A percentile compares a stretch with the other conserved stretches of the same genome.
phyloP scores from a whole-genome alignment of 2,329 filamentous ascomycete genomes.

The Exserohilum turcica region DNA sequence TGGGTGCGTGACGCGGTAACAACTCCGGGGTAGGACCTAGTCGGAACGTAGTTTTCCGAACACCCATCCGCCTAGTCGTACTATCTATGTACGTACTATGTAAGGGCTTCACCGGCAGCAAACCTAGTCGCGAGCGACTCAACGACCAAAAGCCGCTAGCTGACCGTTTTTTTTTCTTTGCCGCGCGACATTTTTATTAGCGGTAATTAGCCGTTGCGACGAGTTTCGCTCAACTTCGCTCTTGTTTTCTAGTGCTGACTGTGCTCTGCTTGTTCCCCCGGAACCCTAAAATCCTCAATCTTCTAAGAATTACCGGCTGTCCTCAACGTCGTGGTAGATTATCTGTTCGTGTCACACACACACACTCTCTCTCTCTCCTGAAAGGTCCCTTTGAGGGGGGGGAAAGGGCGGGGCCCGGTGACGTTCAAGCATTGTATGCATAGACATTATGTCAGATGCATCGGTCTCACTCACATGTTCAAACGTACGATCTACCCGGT shows the following conservation, averaged over 20 bases:
- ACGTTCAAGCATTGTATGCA: no score
- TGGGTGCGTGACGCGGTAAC: background rate
- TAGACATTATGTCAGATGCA: no score
- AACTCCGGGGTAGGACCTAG: background rate
- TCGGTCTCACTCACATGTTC: no score
- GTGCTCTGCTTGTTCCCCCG: background rate
- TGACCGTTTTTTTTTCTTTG: conserved; percentile 1
- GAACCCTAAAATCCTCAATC: background rate
- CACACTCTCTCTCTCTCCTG: no score
- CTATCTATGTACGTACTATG: no score
- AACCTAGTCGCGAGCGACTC: background rate
- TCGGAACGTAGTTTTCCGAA: background rate
- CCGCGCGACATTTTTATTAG: background rate
- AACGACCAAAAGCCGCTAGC: background rate
- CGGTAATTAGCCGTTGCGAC: background rate
- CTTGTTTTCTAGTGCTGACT: conserved; percentile 1
- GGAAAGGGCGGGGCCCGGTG: no score
- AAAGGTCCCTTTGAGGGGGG: no score
- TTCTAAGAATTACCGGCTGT: background rate
- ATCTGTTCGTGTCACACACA: no score
- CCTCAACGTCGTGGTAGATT: no score
- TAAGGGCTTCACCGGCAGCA: background rate
- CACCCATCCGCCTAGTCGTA: background rate
- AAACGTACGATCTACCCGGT: no score
- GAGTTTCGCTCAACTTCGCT: background rate